phyloP scores from a whole-genome alignment of 1,139 yeast genomes.

The Saccharomyces hybrid region DNA sequence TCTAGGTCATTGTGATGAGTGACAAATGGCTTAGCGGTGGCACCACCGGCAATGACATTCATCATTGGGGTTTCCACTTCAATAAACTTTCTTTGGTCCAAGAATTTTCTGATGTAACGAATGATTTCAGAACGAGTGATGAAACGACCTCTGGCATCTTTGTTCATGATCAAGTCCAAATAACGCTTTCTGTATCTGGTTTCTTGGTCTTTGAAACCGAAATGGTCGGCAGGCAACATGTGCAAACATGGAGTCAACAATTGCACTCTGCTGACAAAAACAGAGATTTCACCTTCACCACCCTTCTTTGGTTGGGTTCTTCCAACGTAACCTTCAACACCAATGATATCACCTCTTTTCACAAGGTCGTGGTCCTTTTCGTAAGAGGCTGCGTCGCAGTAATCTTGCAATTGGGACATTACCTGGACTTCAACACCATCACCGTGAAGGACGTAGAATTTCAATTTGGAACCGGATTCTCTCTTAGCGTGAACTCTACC shows the following conservation, averaged over 20 bases:
- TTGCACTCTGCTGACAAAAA: slow-evolving; percentile 73
- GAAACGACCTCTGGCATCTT: slow-evolving; percentile 67
- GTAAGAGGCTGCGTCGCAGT: slow-evolving; percentile 45
- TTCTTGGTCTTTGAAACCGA: slow-evolving; percentile 96
- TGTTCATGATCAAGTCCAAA: slow-evolving; percentile 78
- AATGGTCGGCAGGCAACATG: slow-evolving; percentile 97
- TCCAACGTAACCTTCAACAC: slow-evolving; percentile 95
- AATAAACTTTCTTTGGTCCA: slow-evolving; percentile 76
- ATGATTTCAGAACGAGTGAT: slow-evolving; percentile 84
- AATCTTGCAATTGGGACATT: slow-evolving; percentile 93
- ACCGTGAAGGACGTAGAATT: slow-evolving; percentile 87
- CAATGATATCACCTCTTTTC: slow-evolving; percentile 95
- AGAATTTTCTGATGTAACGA: slow-evolving; percentile 75
- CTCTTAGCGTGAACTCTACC: slow-evolving; percentile 97
- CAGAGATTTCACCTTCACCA: slow-evolving; percentile 96
- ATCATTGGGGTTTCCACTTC: slow-evolving; percentile 99
- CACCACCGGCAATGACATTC: slow-evolving; percentile 99
- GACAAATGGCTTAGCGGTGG: slow-evolving; percentile 95
- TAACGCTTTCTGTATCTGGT: slow-evolving; percentile 96
- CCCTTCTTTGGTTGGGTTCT: slow-evolving; percentile 96
- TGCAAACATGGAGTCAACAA: slow-evolving; percentile 93
- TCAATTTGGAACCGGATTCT: slow-evolving; percentile 91
- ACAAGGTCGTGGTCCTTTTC: slow-evolving; percentile 73
- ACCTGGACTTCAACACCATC: slow-evolving; percentile 86
- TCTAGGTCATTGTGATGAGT: slow-evolving; percentile 96